Conservation (phyloP, 1,284 basidiomycete genomes). For the Ceratobasidium sp. region DNA sequence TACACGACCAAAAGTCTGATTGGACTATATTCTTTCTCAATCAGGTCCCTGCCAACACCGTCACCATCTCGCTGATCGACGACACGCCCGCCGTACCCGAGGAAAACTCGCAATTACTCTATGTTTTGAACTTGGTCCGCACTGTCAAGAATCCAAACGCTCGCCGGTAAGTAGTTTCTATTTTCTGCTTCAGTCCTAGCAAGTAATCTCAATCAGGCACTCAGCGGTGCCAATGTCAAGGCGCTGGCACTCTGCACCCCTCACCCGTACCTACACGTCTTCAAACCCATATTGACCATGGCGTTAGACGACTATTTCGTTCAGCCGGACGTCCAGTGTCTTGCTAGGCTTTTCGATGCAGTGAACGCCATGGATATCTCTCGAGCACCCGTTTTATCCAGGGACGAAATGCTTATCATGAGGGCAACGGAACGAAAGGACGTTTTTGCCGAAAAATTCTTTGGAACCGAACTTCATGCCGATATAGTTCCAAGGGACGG, state of each 20-base stretch:
- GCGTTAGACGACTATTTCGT: slow-evolving; percentile 96
- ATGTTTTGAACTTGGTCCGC: slow-evolving; percentile 94
- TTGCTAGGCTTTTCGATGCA: slow-evolving; percentile 90
- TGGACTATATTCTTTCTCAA: slow-evolving; percentile 99
- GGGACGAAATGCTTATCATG: slow-evolving; percentile 89
- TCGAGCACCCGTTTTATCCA: slow-evolving; percentile 79
- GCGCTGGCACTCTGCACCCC: slow-evolving; percentile 96
- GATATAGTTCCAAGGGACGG: slow-evolving; percentile 20
- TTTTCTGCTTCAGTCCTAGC: not conserved
- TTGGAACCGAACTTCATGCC: slow-evolving; percentile 39
- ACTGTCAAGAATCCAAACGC: slow-evolving; percentile 93
- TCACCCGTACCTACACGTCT: slow-evolving; percentile 97
- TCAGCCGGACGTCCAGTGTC: slow-evolving; percentile 87
- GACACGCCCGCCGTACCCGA: slow-evolving; percentile 33
- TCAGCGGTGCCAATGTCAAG: slow-evolving; percentile 65
- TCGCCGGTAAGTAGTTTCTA: slow-evolving; percentile 70
- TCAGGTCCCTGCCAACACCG: slow-evolving; percentile 87
- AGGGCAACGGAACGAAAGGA: slow-evolving; percentile 92
- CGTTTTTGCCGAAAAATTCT: slow-evolving; percentile 86
- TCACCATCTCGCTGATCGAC: slow-evolving; percentile 68
- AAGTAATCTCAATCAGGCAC: slow-evolving; percentile 41
- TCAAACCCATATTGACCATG: slow-evolving; percentile 96
- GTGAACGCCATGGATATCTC: slow-evolving; percentile 93
- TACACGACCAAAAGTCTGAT: slow-evolving; percentile 92
- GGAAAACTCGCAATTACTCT: slow-evolving; percentile 73